A percentile compares a stretch with the other conserved stretches of the same genome.
Conservation (phyloP, 2,329 filamentous ascomycete species). For the Colletotrichum shisoi region DNA sequence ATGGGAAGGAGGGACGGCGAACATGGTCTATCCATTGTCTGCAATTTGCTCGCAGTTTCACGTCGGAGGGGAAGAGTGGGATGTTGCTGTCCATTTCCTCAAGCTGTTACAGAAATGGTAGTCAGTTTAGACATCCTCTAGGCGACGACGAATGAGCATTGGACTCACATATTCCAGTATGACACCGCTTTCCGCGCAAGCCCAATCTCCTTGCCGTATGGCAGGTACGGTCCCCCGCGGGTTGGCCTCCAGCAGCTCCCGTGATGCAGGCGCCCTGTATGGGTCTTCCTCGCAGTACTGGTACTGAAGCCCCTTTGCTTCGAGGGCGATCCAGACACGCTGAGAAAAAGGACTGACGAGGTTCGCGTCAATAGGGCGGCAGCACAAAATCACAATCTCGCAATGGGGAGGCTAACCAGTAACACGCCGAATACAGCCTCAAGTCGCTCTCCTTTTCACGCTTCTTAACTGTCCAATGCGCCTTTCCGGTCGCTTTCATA, state of each 20-base stretch:
- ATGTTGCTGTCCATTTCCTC: conserved; percentile 73
- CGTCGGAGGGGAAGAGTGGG: conserved; percentile 69
- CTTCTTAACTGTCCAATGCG: conserved; percentile 72
- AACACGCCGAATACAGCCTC: conserved; percentile 83
- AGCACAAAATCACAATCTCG: conserved; percentile 17
- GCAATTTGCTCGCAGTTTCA: conserved; percentile 74
- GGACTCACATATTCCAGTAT: conserved; percentile 80
- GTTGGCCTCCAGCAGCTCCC: conserved; percentile 73
- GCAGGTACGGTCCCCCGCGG: conserved; percentile 79
- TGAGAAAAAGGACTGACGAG: conserved; percentile 77
- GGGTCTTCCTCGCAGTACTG: conserved; percentile 89
- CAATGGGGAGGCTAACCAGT: conserved; percentile 67
- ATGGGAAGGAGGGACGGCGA: conserved; percentile 43
- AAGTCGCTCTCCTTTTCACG: conserved; percentile 75
- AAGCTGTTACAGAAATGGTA: conserved; percentile 56
- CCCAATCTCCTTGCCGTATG: conserved; percentile 80
- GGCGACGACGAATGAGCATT: not conserved
- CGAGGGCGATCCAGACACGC: conserved; percentile 87
- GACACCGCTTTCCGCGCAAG: conserved; percentile 80
- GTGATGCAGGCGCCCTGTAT: conserved; percentile 70
- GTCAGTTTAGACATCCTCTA: not conserved
- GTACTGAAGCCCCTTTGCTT: conserved; percentile 78
- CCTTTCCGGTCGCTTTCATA: conserved; percentile 75
- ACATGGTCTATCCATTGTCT: conserved; percentile 84
- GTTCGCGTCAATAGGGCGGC: conserved; percentile 69